Evolutionary conservation across 2,329 filamentous ascomycete genomes (phyloP).

Genomic region (Cladosporium sp.): DNA sequence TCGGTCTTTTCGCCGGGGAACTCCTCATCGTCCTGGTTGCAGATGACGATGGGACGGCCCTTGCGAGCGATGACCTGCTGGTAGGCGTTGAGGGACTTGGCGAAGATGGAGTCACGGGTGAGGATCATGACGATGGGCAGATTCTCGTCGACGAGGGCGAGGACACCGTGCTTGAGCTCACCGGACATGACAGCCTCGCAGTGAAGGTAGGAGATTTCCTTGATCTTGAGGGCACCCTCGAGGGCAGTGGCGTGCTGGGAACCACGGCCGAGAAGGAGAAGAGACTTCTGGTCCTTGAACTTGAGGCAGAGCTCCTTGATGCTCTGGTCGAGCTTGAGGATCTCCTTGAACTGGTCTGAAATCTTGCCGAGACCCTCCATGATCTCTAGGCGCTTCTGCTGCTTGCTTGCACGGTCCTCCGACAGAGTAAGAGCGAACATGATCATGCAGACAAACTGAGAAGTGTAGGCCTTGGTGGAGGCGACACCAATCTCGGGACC

Average conservation of each 20-base stretch:
- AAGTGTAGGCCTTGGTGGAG: conserved; percentile 98
- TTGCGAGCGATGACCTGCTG: conserved; percentile 97
- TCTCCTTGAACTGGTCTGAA: conserved; percentile 85
- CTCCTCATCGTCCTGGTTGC: conserved; percentile 84
- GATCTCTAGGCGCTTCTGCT: conserved; percentile 86
- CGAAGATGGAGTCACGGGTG: conserved; percentile 91
- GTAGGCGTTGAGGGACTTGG: conserved; percentile 98
- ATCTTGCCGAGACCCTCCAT: conserved; percentile 88
- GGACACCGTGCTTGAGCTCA: conserved; percentile 97
- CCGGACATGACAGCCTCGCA: conserved; percentile 99
- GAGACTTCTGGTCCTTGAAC: conserved; percentile 96
- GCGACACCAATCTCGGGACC: conserved; percentile 98
- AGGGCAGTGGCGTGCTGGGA: conserved; percentile 96
- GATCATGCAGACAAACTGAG: conserved; percentile 98
- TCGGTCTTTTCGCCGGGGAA: conserved; percentile 85
- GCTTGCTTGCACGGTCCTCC: conserved; percentile 94
- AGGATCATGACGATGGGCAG: conserved; percentile 99
- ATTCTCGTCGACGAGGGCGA: conserved; percentile 96
- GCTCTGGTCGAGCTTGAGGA: conserved; percentile 82
- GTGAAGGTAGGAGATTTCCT: conserved; percentile 99
- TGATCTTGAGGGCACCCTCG: conserved; percentile 97
- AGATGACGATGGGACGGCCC: conserved; percentile 97
- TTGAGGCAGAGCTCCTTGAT: conserved; percentile 94
- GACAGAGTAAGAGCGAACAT: conserved; percentile 97
- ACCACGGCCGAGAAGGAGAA: conserved; percentile 88